Base-by-base conservation (phyloP, 2,329 filamentous ascomycete genomes). In the Leptographium procerum region DNA sequence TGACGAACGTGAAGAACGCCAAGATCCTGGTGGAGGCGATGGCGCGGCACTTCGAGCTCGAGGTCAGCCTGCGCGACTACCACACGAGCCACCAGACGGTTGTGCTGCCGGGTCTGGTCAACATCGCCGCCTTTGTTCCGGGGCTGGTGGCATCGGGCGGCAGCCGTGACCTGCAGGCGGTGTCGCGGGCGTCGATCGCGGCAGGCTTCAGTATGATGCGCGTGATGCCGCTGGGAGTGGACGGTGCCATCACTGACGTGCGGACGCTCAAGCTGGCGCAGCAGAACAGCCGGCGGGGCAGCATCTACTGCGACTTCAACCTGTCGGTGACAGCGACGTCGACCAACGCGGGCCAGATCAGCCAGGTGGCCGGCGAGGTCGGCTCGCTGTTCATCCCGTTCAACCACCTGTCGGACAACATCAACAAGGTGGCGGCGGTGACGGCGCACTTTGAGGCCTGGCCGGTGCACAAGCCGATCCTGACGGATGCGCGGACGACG, bases 1-100 rank as follows among this genome's bases (percentile, higher is more conserved):
- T 99, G 22, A 99, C 94, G 58, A 99, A 99, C 67, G 94, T 99
- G 72, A 99, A 99, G 82, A 97, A 96, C 69, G 94, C 94, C 60
- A 99, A 97, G 80, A 89, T 99, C 60, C 76, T 99, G 56, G 87
- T 99, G 57, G 94, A 99, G 75, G 94, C 92, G 26, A 89, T 99
- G 64, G 86, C 91, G 59, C 86, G 92, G 60, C 87, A 95, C 71
- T 96, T 90, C 69, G 85, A 91, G 65, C 80, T 99, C 57, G 85
- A 89, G 43, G 84, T 99, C 59, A 83, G 84, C 69, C 86, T 85
- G 64, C 84, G 91, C 59, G 94, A 99, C 73, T 95, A 87, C 74
- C 91, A 96, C 76, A 92, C 90, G 52, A 96, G 94, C 73, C 87
- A 91, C 70, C 82, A 84, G 64, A 88, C 86, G 4, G 75, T 89